Evolutionary conservation across 2,329 filamentous ascomycete species (phyloP).

Genomic region (Zymoseptoria tritici): DNA sequence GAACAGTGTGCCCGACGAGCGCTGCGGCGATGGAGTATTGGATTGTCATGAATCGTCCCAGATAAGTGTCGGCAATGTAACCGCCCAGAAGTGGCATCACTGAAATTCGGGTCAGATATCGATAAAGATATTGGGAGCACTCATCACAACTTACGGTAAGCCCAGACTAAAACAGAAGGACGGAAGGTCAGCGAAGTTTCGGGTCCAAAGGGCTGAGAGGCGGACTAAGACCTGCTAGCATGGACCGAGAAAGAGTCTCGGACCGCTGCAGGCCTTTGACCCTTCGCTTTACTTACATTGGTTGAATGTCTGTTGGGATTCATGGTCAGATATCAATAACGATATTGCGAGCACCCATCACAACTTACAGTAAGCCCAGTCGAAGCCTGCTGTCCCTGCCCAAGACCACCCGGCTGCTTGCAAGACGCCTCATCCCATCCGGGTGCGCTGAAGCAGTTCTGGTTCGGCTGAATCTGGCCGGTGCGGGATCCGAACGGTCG

Average conservation of each 20-base stretch:
- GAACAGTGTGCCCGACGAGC: conserved; percentile 58
- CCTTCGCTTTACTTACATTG: too few species aligned
- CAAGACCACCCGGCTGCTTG: conserved; percentile 33
- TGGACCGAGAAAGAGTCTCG: too few species aligned
- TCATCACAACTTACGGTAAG: conserved; percentile 24
- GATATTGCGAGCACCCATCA: neutral
- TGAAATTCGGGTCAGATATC: too few species aligned
- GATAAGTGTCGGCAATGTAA: conserved; percentile 57
- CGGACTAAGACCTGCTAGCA: too few species aligned
- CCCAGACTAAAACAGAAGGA: too few species aligned
- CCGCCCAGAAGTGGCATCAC: conserved; percentile 40
- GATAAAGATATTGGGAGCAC: too few species aligned
- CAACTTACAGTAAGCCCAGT: conserved; percentile 32
- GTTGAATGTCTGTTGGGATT: conserved; percentile 33
- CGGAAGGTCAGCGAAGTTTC: too few species aligned
- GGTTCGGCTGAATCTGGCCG: conserved; percentile 32
- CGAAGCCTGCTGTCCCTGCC: conserved; percentile 36
- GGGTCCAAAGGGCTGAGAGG: too few species aligned
- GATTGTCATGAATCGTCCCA: conserved; percentile 63
- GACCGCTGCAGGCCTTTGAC: too few species aligned
- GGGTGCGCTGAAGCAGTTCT: conserved; percentile 26
- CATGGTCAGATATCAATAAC: too few species aligned
- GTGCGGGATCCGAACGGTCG: conserved; percentile 30
- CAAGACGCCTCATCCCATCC: conserved; percentile 27
- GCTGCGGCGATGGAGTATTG: conserved; percentile 56